Evolutionary conservation across 306 rosid species (phyloP), one percentile per base, ranked within the genome.

Genomic region (Benincasa hispida): DNA sequence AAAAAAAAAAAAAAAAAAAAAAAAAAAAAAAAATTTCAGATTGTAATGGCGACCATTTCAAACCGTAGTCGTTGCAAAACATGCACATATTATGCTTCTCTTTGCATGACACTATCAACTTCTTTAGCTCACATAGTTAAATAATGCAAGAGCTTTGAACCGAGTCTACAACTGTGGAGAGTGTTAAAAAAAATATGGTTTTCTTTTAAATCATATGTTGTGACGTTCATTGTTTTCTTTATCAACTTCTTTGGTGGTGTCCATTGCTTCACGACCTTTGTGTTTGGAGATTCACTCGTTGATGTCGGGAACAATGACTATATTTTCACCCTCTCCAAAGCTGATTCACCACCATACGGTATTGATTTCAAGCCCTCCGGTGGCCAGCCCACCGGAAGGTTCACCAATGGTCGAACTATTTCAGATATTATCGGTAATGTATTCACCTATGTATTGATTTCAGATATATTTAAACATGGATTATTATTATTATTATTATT

Each of bases 251-350:
- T 32, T 30, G 73, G 34, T 0, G 12, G 78, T 42, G 15, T 76
- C 24, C 47, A 54, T 27, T 66, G 74, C 53, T 83, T 76, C 76
- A 84, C 86, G n/a, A 56, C 85, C 5, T 88, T 84, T 21, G 91
- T 88, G 60, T 88, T 88, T 19, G 89, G 88, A 11, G 91, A 86
- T 61, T 88, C 89, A 8, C 84, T 88, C 4, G 89, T 88, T 3
- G 91, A 88, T 24, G 84, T 83, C 0, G 91, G 91, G 12, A 88
- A 85, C 76, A 88, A 85, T 21, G 83, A 88, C 78, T 88, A 85
- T 73, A 77, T 88, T n/a, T 85, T 88, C 75, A 83, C 89, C 6
- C 82, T 88, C 24, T 83, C 91, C 9, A 88, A 80, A 69, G 87
- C 87, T 5, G 76, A 84, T 59, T 83, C 60, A 0, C 88, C 89